Evolutionary conservation across 1,284 basidiomycete genomes (phyloP).

Genomic region (Cystobasidiaceae sp.): DNA sequence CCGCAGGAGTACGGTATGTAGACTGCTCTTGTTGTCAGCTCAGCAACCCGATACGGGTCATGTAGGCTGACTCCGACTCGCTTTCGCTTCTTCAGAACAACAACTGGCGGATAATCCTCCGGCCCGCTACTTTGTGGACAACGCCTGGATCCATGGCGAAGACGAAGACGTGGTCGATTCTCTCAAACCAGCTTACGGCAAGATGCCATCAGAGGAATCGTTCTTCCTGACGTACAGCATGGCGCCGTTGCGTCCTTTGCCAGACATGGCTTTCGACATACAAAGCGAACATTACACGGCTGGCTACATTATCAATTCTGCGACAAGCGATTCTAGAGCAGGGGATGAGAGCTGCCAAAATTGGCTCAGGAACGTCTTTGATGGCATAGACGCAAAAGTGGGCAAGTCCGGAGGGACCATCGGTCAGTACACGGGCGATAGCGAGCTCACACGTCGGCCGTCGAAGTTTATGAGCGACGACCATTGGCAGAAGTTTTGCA

Average conservation of each 20-base stretch:
- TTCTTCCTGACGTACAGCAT: slow-evolving; percentile 5
- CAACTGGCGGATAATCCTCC: neutral
- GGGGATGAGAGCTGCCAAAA: neutral
- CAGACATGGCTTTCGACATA: slow-evolving; percentile 19
- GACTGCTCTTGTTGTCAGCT: too few relatives aligned
- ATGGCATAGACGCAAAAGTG: neutral
- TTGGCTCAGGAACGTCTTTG: slow-evolving; percentile 1
- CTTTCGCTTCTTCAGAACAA: neutral
- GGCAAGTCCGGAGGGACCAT: slow-evolving; percentile 5
- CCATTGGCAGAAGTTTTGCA: neutral
- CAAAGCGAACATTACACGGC: slow-evolving; percentile 12
- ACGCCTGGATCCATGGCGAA: slow-evolving; percentile 4
- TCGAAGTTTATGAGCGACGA: slow-evolving; percentile 13
- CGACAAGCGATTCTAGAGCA: neutral
- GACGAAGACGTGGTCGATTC: neutral
- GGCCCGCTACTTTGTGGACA: slow-evolving; percentile 6
- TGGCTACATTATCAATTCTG: neutral
- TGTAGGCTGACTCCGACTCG: too few relatives aligned
- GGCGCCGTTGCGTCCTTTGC: neutral
- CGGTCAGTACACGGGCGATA: slow-evolving; percentile 10
- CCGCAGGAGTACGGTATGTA: neutral
- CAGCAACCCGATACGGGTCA: too few relatives aligned
- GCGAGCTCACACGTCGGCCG: neutral
- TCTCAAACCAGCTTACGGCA: neutral
- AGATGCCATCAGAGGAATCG: slow-evolving; percentile 5